A percentile compares a stretch with the other conserved stretches of the same genome.
phyloP scores from a whole-genome alignment of 176 grass and related monocot species.

The Oryza meyeriana region DNA sequence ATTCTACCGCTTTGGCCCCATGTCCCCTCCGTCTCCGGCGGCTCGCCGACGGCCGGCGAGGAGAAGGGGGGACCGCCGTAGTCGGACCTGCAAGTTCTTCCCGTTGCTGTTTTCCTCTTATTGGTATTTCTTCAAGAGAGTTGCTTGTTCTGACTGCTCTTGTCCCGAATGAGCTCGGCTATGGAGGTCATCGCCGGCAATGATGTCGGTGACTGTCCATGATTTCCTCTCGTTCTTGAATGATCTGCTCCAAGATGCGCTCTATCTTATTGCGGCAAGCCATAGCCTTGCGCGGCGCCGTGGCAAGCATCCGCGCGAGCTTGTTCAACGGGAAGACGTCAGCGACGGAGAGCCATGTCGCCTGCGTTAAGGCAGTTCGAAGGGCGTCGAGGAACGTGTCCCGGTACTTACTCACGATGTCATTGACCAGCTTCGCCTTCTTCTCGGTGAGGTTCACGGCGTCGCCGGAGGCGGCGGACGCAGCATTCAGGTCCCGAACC shows the following conservation, averaged over 20 bases:
- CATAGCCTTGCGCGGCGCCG: constrained; percentile 4
- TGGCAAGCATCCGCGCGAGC: not conserved
- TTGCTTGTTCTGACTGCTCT: too few species aligned
- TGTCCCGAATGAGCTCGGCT: too few species aligned
- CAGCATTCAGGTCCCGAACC: not conserved
- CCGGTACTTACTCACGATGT: not conserved
- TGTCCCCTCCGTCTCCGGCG: too few species aligned
- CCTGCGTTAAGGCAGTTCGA: not conserved
- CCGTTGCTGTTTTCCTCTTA: too few species aligned
- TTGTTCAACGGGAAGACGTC: constrained; percentile 28
- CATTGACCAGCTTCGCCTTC: not conserved
- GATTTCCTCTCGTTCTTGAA: not conserved
- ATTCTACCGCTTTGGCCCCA: too few species aligned
- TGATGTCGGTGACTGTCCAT: too few species aligned
- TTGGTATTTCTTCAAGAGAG: too few species aligned
- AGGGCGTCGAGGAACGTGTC: constrained; percentile 14
- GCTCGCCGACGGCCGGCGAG: too few species aligned
- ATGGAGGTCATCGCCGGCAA: too few species aligned
- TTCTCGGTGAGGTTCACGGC: not conserved
- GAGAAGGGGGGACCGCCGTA: too few species aligned
- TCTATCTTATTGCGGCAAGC: not conserved
- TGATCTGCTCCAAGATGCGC: not conserved
- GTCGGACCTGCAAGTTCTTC: too few species aligned
- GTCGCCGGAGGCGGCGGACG: not conserved
- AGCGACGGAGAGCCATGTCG: not conserved